Base-by-base conservation (phyloP, 2,329 filamentous ascomycete species). In the Nemania sp. region DNA sequence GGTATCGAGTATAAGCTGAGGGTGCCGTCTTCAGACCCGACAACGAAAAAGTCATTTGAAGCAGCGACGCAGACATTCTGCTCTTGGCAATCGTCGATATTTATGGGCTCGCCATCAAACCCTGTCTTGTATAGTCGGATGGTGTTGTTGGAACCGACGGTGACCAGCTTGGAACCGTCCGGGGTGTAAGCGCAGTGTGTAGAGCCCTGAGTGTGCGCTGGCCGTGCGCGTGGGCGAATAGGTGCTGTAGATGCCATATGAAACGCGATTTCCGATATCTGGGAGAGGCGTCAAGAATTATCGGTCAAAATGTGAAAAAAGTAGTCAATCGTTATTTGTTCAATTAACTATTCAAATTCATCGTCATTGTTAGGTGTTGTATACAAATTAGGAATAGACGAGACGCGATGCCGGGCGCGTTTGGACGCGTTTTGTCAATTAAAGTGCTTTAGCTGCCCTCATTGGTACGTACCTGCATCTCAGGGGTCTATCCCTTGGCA, bases 1-100 rank as follows among this genome's bases (percentile, higher is more conserved):
- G 88, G 85, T 57, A 98, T 86, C n/a, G 92, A 92, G 83, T 97
- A 99, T 74, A 94, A 89, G 83, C 92, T 97, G 75, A 99, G 93
- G n/a, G 92, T 96, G 76, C 97, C 96, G 81, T 98, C 94, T 80
- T 99, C 95, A 22, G 93, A 93, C 29, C 94, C 96, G 69, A 93
- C 90, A 52, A 98, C 89, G 78, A 98, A 97, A 79, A 92, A 94
- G 68, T 92, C 89, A 77, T 95, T 87, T 41, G 89, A 88, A 22
- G 93, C 89, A 32, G 89, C 92, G 24, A 98, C 88, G 35, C 91
- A 90, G 22, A 92, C 86, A 77, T 97, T 97, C 72, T 93, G 91
- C 73, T 98, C 95, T 68, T 92, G 92, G 62, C 92, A 93, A 71
- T 98, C 93, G 78, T 98, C 95, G 64, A 99, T 91, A 65, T 95